Percentiles rank a stretch among this genome's conserved stretches.
These are phyloP conservation scores for Lepidium sativum DNA, from an alignment of 345 rosid genomes.

Conservation along the genomic window DNA sequence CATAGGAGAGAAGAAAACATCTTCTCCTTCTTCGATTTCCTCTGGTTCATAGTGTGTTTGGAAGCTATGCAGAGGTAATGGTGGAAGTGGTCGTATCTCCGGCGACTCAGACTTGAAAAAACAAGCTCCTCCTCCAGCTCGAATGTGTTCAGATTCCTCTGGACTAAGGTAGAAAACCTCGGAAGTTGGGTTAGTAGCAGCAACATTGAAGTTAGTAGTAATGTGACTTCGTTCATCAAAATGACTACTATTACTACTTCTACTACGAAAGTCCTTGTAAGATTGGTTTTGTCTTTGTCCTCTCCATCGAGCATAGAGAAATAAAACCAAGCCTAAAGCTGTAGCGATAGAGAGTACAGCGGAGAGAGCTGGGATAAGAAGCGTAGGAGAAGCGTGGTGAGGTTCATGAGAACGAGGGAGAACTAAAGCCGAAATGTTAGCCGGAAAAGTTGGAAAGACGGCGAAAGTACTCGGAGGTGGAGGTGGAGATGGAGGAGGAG, in stretches of 20 bases:
- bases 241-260: not conserved
- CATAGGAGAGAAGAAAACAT: slow-evolving; percentile 84
- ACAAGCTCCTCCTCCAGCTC: slow-evolving; percentile 18
- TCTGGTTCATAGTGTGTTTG: slow-evolving; percentile 34
- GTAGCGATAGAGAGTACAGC: slow-evolving; percentile 38
- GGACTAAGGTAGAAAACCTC: slow-evolving; percentile 62
- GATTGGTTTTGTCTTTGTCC: slow-evolving; percentile 24
- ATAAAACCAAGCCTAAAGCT: slow-evolving; percentile 24
- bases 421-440: slow-evolving; percentile 73
- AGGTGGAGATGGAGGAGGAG: slow-evolving; percentile 70
- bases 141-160: slow-evolving; percentile 22
- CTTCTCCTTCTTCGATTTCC: slow-evolving; percentile 30
- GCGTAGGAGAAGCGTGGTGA: slow-evolving; percentile 38
- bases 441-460: slow-evolving; percentile 70
- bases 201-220: slow-evolving; percentile 32
- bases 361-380: slow-evolving; percentile 38
- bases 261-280: slow-evolving; percentile 1
- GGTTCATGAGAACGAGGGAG: slow-evolving; percentile 52
- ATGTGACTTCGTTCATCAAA: slow-evolving; percentile 18
- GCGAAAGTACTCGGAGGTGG: slow-evolving; percentile 50
- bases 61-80: slow-evolving; percentile 44
- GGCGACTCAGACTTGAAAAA: slow-evolving; percentile 68
- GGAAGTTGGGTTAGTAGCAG: slow-evolving; percentile 43
- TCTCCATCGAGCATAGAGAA: slow-evolving; percentile 39
- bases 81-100: slow-evolving; percentile 87